Evolutionary conservation across 2,329 filamentous ascomycete species (phyloP), one percentile per base, ranked within the genome.

Genomic region (Aspergillus melleus): DNA sequence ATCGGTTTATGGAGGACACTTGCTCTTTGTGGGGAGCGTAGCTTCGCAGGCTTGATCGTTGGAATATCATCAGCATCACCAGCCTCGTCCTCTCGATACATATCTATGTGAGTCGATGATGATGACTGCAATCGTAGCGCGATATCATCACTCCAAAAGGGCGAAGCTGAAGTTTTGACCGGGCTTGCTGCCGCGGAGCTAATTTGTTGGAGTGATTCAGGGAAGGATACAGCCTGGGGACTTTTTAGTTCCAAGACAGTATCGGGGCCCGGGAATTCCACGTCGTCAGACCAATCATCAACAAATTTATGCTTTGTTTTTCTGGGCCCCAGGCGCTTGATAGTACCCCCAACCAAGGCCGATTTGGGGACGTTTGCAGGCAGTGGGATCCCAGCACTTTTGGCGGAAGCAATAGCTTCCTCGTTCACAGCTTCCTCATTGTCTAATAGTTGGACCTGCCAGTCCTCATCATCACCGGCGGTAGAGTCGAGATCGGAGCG

Each of bases 361-460:
- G 94, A 96, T 30, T 90, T 87, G 1, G 94, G 92, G 32, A 98
- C 87, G 72, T 93, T 93, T 54, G 86, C 82, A 29, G 95, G 95
- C 58, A 98, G 86, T 6, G 95, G 94, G 64, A 99, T 96, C 66
- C 95, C 95, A 26, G 92, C 93, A 73, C 88, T 88, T 70, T 92
- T 90, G 36, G 93, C 94, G 6, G 92, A 90, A 24, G 90, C 86
- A 69, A 99, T 94, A 61, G 95, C 93, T 72, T 96, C 90, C 67
- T 88, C 80, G 10, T 90, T 96, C 1, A 91, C 91, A 64, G 86
- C 84, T 69, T 96, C 91, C 73, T 97, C 93, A 72, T 95, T 90
- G 52, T 89, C 90, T 2, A 91, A 88, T 30, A 98, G 80, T 66
- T 94, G 86, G 22, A 98, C 85, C 68, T 97, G 92, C 81, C 88